Evolutionary conservation across 192 early-diverging fungal genomes (phyloP), one percentile per base, ranked within the genome.

Genomic region (Podila minutissima): DNA sequence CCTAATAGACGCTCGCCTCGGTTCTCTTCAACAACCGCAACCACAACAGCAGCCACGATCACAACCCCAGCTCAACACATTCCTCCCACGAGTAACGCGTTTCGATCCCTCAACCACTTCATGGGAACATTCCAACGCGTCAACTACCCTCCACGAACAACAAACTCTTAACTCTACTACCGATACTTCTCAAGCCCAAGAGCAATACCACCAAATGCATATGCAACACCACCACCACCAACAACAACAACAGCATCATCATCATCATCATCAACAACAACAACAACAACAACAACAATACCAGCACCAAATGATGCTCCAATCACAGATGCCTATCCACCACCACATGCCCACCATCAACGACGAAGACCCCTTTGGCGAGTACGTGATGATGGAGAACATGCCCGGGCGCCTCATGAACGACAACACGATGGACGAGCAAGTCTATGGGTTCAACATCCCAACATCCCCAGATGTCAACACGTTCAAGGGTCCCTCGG

Each of bases 321-420:
- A 79, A 4, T 17, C 75, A 24, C 76, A 79, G 38, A 62, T 67
- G 41, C 41, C 59, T 24, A 61, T 19, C 59, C 20, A 24, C 59
- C n/a, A 60, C 15, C 15, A 61, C 28, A 28, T 17, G 31, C 31
- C 59, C 31, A 28, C 65, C 32, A 71, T 78, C 63, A 81, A 72
- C 41, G 77, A 81, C 46, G 77, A 81, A 32, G 77, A 81, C 33
- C 77, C 71, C 33, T 81, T 81, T 69, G 77, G 77, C 22, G 77
- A 81, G 28, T 81, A 81, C n/a, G 71, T 69, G 0, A 26, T 66
- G 19, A 81, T 81, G 70, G 64, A 65, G 13, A 61, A 68, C 9
- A 73, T 81, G 77, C 19, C 77, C 2, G 53, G 59, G 20, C 75
- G 66, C 19, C 59, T 79, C 64, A 67, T 72, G 70, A 59, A 33